A percentile compares a stretch with the other conserved stretches of the same genome.
Evolutionary conservation across 805 yeast species (phyloP).

Genomic region (Saccharomycopsis vini): DNA sequence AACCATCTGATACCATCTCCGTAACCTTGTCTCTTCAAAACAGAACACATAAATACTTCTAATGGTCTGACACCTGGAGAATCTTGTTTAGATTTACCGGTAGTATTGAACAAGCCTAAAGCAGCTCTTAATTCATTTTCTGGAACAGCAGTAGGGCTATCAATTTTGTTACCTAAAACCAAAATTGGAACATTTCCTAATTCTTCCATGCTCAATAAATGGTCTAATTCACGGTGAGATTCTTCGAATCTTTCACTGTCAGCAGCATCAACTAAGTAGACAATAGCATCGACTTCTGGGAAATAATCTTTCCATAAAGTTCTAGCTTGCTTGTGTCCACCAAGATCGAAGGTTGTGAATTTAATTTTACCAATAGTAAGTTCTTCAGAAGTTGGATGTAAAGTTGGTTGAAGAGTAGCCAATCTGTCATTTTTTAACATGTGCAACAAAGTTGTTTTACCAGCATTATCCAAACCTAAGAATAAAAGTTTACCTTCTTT

Average conservation of each 20-base stretch:
- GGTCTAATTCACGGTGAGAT: conserved; percentile 90
- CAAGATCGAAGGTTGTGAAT: conserved; percentile 96
- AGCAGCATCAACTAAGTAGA: conserved; percentile 93
- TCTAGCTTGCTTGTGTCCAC: conserved; percentile 98
- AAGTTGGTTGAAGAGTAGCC: conserved; percentile 95
- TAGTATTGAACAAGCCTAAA: conserved; percentile 77
- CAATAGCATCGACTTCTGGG: conserved; percentile 98
- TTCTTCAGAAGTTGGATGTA: conserved; percentile 98
- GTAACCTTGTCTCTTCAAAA: conserved; percentile 97
- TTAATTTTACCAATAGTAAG: conserved; percentile 92
- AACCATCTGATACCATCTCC: conserved; percentile 98
- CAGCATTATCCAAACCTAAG: conserved; percentile 96
- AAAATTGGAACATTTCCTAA: conserved; percentile 83
- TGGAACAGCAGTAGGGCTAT: conserved; percentile 85
- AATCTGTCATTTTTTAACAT: conserved; percentile 91
- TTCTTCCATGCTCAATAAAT: conserved; percentile 87
- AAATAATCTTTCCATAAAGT: conserved; percentile 98
- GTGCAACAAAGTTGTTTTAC: conserved; percentile 84
- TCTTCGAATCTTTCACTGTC: conserved; percentile 93
- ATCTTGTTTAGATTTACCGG: conserved; percentile 75
- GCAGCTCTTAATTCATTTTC: conserved; percentile 91
- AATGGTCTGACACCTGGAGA: conserved; percentile 77
- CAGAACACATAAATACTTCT: conserved; percentile 95
- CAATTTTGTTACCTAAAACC: conserved; percentile 94
- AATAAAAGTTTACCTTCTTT: conserved; percentile 94